Percentiles rank a stretch among this genome's conserved stretches.
These are phyloP conservation scores for Talaromyces amestolkiae DNA, from an alignment of 2,329 filamentous ascomycete species.

Conservation along the genomic window DNA sequence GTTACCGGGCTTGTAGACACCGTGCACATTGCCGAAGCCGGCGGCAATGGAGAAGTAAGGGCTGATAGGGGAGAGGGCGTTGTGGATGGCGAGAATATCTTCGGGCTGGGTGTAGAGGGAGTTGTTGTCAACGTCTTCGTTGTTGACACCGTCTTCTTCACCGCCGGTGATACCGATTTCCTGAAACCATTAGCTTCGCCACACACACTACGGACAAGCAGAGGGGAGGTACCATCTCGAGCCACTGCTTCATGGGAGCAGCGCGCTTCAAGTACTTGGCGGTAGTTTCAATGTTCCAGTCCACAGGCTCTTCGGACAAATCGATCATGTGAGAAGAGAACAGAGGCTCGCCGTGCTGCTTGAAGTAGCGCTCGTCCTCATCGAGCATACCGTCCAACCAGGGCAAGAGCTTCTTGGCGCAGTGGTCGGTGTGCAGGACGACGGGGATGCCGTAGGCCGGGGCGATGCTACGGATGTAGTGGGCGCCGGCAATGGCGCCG, in stretches of 20 bases:
- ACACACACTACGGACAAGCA: not conserved
- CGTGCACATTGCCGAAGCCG: constrained; percentile 98
- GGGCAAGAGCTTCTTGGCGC: constrained; percentile 98
- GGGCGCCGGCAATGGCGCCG: constrained; percentile 82
- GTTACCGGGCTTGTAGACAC: constrained; percentile 97
- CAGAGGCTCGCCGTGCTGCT: constrained; percentile 84
- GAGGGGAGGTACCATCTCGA: constrained; percentile 74
- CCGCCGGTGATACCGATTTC: constrained; percentile 94
- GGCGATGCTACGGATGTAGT: constrained; percentile 88
- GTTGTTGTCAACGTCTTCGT: constrained; percentile 95
- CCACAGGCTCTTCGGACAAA: constrained; percentile 83
- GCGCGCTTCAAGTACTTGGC: constrained; percentile 90
- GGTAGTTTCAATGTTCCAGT: constrained; percentile 89
- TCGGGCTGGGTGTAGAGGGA: constrained; percentile 97
- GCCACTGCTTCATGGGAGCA: constrained; percentile 96
- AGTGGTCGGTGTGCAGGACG: constrained; percentile 95
- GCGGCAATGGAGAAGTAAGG: constrained; percentile 98
- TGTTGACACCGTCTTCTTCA: constrained; percentile 98
- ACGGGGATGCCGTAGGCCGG: constrained; percentile 86
- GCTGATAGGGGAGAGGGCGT: constrained; percentile 78
- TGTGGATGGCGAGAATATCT: constrained; percentile 90
- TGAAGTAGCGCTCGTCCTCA: constrained; percentile 92
- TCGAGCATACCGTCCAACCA: constrained; percentile 97
- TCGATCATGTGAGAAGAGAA: constrained; percentile 99
- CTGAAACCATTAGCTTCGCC: constrained; percentile 31